Conservation (phyloP, 106 monocot genomes). For the Alisma plantagoaquatica region DNA sequence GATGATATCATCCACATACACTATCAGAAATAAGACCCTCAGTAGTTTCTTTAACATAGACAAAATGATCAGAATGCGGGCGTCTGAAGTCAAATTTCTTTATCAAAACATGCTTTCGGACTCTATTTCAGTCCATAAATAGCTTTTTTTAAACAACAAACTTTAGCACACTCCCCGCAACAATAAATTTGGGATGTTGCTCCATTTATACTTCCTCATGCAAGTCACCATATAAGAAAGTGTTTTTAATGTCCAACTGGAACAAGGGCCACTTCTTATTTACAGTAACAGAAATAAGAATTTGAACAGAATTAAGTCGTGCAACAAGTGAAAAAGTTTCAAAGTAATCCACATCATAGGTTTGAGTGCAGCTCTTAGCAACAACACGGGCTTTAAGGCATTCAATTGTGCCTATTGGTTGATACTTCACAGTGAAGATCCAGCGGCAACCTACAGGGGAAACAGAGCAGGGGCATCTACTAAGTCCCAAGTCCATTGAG, state of each 20-base stretch:
- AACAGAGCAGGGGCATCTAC: too few relatives aligned
- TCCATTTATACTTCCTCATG: background rate
- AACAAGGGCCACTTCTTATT: background rate
- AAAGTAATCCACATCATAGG: background rate
- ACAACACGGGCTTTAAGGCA: background rate
- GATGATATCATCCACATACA: background rate
- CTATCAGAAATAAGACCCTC: background rate
- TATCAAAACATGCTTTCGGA: background rate
- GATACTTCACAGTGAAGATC: background rate
- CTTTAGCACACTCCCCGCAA: background rate
- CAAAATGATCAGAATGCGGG: background rate
- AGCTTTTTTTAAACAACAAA: background rate
- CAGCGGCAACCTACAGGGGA: background rate
- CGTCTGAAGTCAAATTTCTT: background rate
- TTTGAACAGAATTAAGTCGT: background rate
- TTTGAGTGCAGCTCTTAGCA: background rate
- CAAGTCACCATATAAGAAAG: background rate
- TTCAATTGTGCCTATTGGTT: background rate
- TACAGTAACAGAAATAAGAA: background rate
- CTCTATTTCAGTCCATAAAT: background rate
- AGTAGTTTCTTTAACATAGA: background rate
- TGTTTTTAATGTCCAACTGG: background rate
- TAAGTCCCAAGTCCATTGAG: too few relatives aligned
- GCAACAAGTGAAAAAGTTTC: background rate
- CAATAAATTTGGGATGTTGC: background rate